A percentile compares a stretch with the other conserved stretches of the same genome.
Conservation (phyloP, 345 rosid genomes). For the Noccaea bulbosa region DNA sequence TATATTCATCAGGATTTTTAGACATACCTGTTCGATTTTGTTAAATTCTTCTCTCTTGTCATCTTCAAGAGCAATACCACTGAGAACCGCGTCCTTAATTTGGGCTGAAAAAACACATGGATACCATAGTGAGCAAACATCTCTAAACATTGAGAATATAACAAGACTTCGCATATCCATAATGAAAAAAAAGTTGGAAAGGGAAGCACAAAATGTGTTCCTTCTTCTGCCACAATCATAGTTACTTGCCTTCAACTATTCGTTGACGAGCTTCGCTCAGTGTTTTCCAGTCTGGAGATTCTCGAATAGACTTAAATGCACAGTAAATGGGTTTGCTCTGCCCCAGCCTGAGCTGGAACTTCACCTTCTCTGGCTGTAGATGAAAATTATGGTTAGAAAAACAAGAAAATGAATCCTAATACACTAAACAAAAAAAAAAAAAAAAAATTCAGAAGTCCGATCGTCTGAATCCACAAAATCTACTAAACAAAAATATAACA, state of each 20-base stretch:
- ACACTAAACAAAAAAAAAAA: background rate
- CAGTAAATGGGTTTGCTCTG: conserved; percentile 86
- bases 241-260: conserved; percentile 70
- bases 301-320: conserved; percentile 76
- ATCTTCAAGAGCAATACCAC: conserved; percentile 90
- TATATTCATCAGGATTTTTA: background rate
- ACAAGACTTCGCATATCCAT: background rate
- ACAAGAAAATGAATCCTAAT: background rate
- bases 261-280: conserved; percentile 75
- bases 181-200: background rate
- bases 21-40: conserved; percentile 87
- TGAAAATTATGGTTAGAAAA: conserved; percentile 7
- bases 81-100: conserved; percentile 90
- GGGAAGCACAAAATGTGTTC: background rate
- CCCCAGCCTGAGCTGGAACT: conserved; percentile 63
- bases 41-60: conserved; percentile 85
- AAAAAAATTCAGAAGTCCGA: background rate
- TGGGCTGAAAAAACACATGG: conserved; percentile 56
- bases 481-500: background rate
- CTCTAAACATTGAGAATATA: background rate
- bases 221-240: background rate
- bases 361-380: conserved; percentile 46
- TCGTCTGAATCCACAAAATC: conserved; percentile 13
- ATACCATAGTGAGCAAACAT: conserved; percentile 28
- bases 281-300: conserved; percentile 69